phyloP scores from a whole-genome alignment of 257 asterid species.

The Ocimum tenuiflorum region DNA sequence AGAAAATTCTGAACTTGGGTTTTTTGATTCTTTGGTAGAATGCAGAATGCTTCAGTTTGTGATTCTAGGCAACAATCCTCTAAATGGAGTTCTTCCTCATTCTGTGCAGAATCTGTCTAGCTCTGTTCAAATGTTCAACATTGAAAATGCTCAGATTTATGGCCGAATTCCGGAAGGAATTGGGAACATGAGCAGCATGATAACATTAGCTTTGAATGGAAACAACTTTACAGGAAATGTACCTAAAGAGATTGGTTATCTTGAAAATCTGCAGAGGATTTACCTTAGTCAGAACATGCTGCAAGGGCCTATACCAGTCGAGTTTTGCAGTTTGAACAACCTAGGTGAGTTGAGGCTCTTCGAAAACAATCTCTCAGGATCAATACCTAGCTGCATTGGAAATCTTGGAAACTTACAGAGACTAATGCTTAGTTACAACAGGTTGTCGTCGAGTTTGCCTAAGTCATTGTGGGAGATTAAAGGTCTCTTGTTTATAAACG shows the following conservation, averaged over 20 bases:
- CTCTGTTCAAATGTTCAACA: slow-evolving; percentile 24
- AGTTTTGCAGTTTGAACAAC: slow-evolving; percentile 20
- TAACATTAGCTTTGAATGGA: slow-evolving; percentile 13
- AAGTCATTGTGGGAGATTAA: slow-evolving; percentile 26
- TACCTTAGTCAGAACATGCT: slow-evolving; percentile 21
- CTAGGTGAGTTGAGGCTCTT: slow-evolving; percentile 23
- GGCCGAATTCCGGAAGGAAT: slow-evolving; percentile 31
- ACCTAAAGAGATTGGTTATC: slow-evolving; percentile 25
- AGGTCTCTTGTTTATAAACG: slow-evolving; percentile 21
- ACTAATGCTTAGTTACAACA: slow-evolving; percentile 26
- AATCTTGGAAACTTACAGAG: slow-evolving; percentile 23
- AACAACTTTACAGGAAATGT: slow-evolving; percentile 31
- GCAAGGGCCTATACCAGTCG: slow-evolving; percentile 26
- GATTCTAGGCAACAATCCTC: slow-evolving; percentile 21
- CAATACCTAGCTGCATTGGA: slow-evolving; percentile 30
- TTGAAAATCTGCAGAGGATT: slow-evolving; percentile 23
- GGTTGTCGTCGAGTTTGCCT: slow-evolving; percentile 32
- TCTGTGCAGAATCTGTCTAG: slow-evolving; percentile 30
- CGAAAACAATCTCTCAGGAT: slow-evolving; percentile 27
- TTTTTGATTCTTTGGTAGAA: slow-evolving; percentile 29
- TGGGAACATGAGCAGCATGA: slow-evolving; percentile 35
- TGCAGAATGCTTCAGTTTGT: slow-evolving; percentile 26
- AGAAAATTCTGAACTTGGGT: slow-evolving; percentile 20
- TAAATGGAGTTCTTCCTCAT: slow-evolving; percentile 23
- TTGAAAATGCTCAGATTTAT: slow-evolving; percentile 19